These are phyloP conservation scores for Trichoderma sp. DNA, from an alignment of 2,329 filamentous ascomycete species.

Conservation along the genomic window DNA sequence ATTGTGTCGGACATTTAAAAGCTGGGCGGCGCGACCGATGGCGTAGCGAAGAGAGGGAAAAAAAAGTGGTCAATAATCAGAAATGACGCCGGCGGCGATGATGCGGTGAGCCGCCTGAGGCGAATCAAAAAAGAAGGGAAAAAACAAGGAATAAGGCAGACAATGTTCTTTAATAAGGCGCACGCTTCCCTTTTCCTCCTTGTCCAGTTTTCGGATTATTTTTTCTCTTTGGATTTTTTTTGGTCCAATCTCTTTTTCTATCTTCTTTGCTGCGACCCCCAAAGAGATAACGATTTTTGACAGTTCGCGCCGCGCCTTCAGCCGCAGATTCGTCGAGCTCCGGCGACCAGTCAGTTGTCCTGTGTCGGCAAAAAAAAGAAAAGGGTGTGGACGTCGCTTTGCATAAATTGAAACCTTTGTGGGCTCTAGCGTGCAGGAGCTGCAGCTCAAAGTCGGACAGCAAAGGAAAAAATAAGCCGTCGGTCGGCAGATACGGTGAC, in stretches of 20 bases:
- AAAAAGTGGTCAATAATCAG: constrained; percentile 1
- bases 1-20: constrained; percentile 41
- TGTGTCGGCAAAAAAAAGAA: background rate
- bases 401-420: constrained; percentile 2
- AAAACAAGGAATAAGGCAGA: background rate
- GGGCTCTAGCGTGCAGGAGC: constrained; percentile 1
- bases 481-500: background rate
- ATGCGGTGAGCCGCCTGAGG: constrained; percentile 11
- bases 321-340: constrained; percentile 17
- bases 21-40: constrained; percentile 16
- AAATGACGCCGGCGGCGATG: background rate
- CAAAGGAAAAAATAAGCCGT: background rate
- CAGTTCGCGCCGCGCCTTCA: constrained; percentile 13
- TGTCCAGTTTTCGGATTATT: background rate
- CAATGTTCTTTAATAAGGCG: constrained; percentile 1
- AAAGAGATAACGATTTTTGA: constrained; percentile 7
- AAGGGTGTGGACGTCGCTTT: constrained; percentile 8
- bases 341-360: background rate
- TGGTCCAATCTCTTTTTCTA: background rate
- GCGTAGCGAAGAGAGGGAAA: constrained; percentile 6
- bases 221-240: background rate
- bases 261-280: background rate
- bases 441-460: background rate
- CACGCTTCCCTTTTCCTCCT: background rate
- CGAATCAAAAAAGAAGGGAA: background rate